These are phyloP conservation scores for Penicillium glabrum DNA, from an alignment of 2,329 filamentous ascomycete species.

Conservation along the genomic window DNA sequence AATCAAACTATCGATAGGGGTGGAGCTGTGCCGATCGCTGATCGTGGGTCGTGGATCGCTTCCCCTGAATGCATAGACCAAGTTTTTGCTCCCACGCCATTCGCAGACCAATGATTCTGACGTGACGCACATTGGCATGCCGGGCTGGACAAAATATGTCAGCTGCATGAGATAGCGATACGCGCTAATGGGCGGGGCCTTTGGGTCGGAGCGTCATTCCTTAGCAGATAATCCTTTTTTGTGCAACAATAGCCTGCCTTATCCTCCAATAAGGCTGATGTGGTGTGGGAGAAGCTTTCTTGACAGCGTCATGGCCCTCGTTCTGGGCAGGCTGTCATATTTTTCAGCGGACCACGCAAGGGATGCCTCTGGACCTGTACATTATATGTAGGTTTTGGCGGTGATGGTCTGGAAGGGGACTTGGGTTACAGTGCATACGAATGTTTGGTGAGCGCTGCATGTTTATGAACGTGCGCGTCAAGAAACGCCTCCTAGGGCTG, in stretches of 20 bases:
- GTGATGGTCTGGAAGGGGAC: not conserved
- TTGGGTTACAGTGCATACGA: slow-evolving; percentile 7
- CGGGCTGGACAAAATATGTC: not conserved
- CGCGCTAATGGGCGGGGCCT: not conserved
- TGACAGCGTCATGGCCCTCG: slow-evolving; percentile 1
- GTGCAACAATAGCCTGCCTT: slow-evolving; percentile 3
- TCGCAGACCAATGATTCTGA: slow-evolving; percentile 4
- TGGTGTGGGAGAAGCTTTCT: slow-evolving; percentile 6
- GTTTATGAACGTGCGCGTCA: not conserved
- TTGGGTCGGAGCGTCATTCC: not conserved
- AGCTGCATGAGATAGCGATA: slow-evolving; percentile 2
- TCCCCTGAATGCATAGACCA: slow-evolving; percentile 11
- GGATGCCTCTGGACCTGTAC: not conserved
- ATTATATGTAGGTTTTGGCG: not conserved
- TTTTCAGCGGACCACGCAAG: not conserved
- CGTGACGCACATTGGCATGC: slow-evolving; percentile 8
- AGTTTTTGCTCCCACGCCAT: slow-evolving; percentile 4
- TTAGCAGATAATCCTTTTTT: not conserved
- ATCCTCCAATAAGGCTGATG: slow-evolving; percentile 4
- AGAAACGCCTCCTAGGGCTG: not conserved
- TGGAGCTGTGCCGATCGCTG: slow-evolving; percentile 5
- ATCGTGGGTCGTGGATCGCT: slow-evolving; percentile 8
- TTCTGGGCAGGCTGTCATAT: not conserved
- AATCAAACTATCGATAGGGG: slow-evolving; percentile 1
- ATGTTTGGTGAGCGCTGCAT: not conserved